These are phyloP conservation scores for Saturnispora zaruensis DNA, from an alignment of 805 yeast genomes.

Conservation along the genomic window DNA sequence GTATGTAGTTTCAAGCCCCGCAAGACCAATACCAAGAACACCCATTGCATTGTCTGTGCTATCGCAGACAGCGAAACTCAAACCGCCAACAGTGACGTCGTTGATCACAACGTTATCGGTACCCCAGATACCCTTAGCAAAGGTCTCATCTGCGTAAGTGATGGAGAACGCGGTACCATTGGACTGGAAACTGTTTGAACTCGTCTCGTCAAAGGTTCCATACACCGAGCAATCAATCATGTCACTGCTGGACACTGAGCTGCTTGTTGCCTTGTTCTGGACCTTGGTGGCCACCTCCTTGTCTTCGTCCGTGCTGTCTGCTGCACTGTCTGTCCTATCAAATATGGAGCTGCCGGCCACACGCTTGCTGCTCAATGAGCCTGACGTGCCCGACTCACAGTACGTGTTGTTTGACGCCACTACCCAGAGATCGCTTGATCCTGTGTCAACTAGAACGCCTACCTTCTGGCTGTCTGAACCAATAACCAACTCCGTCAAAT, in stretches of 20 bases:
- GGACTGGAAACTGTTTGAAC: conserved; percentile 32
- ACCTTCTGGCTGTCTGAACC: conserved; percentile 54
- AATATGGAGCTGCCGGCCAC: conserved; percentile 1
- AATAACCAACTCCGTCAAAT: conserved; percentile 36
- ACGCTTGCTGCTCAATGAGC: conserved; percentile 9
- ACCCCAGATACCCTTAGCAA: conserved; percentile 49
- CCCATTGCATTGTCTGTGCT: conserved; percentile 55
- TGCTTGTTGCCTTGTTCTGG: conserved; percentile 6
- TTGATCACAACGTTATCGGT: conserved; percentile 50
- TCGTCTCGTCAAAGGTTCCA: conserved; percentile 40
- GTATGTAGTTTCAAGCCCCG: conserved; percentile 56
- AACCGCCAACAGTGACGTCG: conserved; percentile 36
- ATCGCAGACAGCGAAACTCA: conserved; percentile 71
- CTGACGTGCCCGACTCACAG: conserved; percentile 24
- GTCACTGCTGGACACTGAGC: background rate
- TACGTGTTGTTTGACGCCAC: conserved; percentile 41
- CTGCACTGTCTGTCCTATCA: conserved; percentile 1
- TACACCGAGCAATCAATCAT: conserved; percentile 33
- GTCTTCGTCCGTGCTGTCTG: background rate
- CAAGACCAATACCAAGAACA: conserved; percentile 66
- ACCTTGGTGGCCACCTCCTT: background rate
- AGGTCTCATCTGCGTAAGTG: conserved; percentile 40
- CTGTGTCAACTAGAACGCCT: conserved; percentile 59
- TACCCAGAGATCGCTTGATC: conserved; percentile 70
- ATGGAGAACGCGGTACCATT: conserved; percentile 37